Evolutionary conservation across 768 basidiomycete species (phyloP), one percentile per base, ranked within the genome.

Genomic region (Gloeostereum incarnatum): DNA sequence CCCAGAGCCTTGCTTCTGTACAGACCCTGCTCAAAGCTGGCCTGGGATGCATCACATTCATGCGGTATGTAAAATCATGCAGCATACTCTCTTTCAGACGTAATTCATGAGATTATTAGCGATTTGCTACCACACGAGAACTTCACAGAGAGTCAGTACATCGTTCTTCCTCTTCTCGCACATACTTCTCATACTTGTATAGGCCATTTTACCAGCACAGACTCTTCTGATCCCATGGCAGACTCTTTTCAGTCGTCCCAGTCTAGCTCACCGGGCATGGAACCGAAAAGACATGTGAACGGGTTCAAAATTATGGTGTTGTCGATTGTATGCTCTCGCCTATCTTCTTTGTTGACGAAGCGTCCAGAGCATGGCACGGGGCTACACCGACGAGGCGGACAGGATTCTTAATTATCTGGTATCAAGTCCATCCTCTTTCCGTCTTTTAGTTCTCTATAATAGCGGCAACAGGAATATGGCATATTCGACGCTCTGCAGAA

Each of bases 401-500:
- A 75, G 70, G 46, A 68, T 93, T 27, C 59, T 91, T 26, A 81
- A 93, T 48, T 90, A 84, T 50, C 52, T 93, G 58, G 90, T 84
- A 39, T 43, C 68, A 59, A 17, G 29, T 33, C 35, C 30, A 6
- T 7, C 11, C 8, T 55, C 45, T 26, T 38, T 41, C 30, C 4
- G 25, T 6, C 17, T 31, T 24, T 38, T 34, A 43, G 45, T 29
- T 14, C 16, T 4, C 40, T 24, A 6, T 22, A 13, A 38, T 25
- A 44, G 8, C 2, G 40, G 14, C 39, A 16, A 13, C 38, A 91
- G 89, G 89, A 93, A 59, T 63, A 75, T 41, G 90, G 90, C 0
- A 87, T 91, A 30, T 89, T 86, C 45, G 83, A 92, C 43, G 90
- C 90, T 0, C 60, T 93, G 23, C 73, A 87, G 51, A 88, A 81